These are phyloP conservation scores for Boletus subcaerulescens DNA, from an alignment of 768 basidiomycete genomes.

Conservation along the genomic window DNA sequence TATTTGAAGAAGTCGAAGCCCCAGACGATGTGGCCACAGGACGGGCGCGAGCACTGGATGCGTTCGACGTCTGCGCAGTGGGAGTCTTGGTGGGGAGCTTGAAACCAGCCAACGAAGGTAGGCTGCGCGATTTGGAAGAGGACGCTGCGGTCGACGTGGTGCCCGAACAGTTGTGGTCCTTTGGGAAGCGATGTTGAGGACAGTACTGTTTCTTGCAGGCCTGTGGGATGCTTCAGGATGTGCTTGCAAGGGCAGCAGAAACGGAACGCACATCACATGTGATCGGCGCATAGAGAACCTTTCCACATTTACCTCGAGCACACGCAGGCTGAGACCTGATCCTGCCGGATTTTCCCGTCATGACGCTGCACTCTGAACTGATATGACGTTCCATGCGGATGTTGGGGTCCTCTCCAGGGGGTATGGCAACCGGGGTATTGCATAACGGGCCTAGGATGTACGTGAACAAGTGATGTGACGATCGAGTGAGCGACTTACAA, in stretches of 20 bases:
- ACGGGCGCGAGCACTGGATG: not conserved
- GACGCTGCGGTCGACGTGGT: conserved; percentile 10
- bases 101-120: not conserved
- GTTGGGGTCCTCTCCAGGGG: conserved; percentile 79
- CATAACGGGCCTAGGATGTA: conserved; percentile 65
- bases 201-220: conserved; percentile 73
- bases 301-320: conserved; percentile 61
- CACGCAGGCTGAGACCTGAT: conserved; percentile 53
- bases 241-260: not conserved
- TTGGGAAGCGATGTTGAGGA: conserved; percentile 74
- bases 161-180: conserved; percentile 58
- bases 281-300: conserved; percentile 73
- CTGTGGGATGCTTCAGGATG: conserved; percentile 35
- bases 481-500: conserved; percentile 43
- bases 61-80: conserved; percentile 4
- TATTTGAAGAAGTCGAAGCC: conserved; percentile 12
- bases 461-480: not conserved
- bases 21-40: conserved; percentile 8
- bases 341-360: conserved; percentile 58
- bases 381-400: conserved; percentile 78
- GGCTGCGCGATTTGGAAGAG: conserved; percentile 9
- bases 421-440: conserved; percentile 68
- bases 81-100: conserved; percentile 5
- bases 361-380: conserved; percentile 58
- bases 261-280: conserved; percentile 59